Base-by-base conservation (phyloP, 2,329 filamentous ascomycete species). In the Phaeosphaeriaceae sp. region DNA sequence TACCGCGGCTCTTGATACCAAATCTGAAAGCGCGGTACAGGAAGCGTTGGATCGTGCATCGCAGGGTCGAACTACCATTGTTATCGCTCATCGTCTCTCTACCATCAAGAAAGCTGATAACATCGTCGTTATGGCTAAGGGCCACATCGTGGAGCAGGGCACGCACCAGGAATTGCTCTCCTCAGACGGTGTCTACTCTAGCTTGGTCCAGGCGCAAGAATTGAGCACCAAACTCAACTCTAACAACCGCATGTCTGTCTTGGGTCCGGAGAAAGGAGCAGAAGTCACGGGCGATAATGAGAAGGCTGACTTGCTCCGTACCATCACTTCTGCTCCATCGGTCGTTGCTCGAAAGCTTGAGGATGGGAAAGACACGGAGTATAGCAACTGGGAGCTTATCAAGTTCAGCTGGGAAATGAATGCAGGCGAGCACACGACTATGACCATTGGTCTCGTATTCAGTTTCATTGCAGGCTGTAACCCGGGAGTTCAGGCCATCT, bases 81-180 rank as follows among this genome's bases (percentile, higher is more conserved):
- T 92, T 6, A 97, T 99, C 72, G 94, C 94, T 35, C 94, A 99
- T 76, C 87, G 93, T 60, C 81, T 99, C 7, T 96, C 92, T 0
- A 99, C 94, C 5, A 96, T 99, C 77, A 92, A 87, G 73, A 87
- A 92, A 56, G 93, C 93, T 0, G 89, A 97, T 73, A 97, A 96
- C 66, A 99, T 99, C 60, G 90, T 97, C 11, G 93, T 97, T 56
- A 93, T 99, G 87, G 83, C 86, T 4, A 76, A 86, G 52, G 94
- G 94, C 11, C 78, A 81, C n/a, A 95, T 99, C 51, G 81, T 96
- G 11, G 94, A 99, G 74, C 92, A 97, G 73, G 94, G 94, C 42
- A 92, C 85, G 0, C 94, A 97, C 70, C 84, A 93, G 50, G 81
- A 88, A 12, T 81, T 99, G 9, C 78, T 97, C 2, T 84, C 86